phyloP scores from a whole-genome alignment of 225 moss, liverwort and hornwort genomes.

The Marchantia paleacea region DNA sequence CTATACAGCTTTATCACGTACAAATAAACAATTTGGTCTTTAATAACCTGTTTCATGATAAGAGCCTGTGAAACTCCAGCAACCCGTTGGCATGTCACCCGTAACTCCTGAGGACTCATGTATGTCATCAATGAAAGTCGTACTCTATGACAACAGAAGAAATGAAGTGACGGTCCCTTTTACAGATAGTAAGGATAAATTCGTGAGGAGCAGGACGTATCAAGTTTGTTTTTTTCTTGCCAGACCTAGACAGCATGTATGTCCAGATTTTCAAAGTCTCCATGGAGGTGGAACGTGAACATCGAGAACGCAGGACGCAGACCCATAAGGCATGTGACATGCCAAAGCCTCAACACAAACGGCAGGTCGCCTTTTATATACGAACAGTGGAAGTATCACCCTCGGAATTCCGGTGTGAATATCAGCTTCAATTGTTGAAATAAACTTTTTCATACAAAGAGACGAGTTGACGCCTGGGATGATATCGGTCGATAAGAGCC shows the following conservation, averaged over 20 bases:
- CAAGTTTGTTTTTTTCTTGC: neutral
- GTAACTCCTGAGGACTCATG: neutral
- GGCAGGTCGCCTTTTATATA: neutral
- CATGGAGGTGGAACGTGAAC: neutral
- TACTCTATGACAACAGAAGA: neutral
- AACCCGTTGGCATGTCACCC: neutral
- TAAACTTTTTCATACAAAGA: neutral
- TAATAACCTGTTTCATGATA: neutral
- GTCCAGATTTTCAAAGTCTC: conserved; percentile 2
- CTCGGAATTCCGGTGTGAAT: neutral
- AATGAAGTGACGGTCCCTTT: neutral
- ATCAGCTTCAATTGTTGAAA: neutral
- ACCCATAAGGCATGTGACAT: neutral
- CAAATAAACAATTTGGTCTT: neutral
- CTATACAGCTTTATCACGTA: conserved; percentile 4
- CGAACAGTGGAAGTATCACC: neutral
- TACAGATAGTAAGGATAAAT: neutral
- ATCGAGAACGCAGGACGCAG: neutral
- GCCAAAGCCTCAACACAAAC: neutral
- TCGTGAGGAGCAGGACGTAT: neutral
- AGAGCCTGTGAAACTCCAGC: neutral
- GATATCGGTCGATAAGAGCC: conserved; percentile 12
- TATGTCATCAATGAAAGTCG: neutral
- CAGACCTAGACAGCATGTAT: neutral
- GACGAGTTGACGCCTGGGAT: conserved; percentile 14